Evolutionary conservation across 352 stramenopile species (phyloP).

Genomic region (Phytophthora ramorum): DNA sequence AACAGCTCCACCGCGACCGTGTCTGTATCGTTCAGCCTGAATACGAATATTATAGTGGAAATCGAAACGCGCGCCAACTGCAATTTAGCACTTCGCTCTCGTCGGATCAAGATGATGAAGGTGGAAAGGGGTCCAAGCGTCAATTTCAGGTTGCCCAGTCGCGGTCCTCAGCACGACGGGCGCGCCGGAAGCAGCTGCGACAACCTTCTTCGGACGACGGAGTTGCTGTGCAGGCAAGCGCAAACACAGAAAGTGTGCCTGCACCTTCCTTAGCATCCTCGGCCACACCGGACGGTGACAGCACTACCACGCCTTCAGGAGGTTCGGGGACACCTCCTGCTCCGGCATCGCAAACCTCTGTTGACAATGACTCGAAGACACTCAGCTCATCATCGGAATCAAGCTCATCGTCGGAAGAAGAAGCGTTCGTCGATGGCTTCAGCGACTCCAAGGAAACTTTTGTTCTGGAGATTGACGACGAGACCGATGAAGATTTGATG

Average conservation of each 20-base stretch:
- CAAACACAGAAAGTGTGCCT: conserved; percentile 29
- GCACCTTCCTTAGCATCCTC: conserved; percentile 16
- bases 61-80: conserved; percentile 40
- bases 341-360: conserved; percentile 18
- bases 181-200: conserved; percentile 42
- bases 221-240: background rate
- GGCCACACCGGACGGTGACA: conserved; percentile 5
- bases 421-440: conserved; percentile 76
- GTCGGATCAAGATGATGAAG: conserved; percentile 53
- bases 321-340: conserved; percentile 18
- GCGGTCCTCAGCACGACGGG: conserved; percentile 38
- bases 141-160: conserved; percentile 40
- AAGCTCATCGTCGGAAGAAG: conserved; percentile 86
- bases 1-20: conserved; percentile 70
- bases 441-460: conserved; percentile 90
- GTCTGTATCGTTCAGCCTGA: conserved; percentile 70
- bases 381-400: conserved; percentile 80
- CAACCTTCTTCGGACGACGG: conserved; percentile 37
- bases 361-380: conserved; percentile 65
- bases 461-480: conserved; percentile 92
- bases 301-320: conserved; percentile 3
- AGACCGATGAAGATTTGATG: conserved; percentile 93
- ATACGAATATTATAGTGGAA: conserved; percentile 53
- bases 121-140: conserved; percentile 47
- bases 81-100: conserved; percentile 28